Conservation (phyloP, 1,139 yeast species). For the Debaryomyces psychrophilus region DNA sequence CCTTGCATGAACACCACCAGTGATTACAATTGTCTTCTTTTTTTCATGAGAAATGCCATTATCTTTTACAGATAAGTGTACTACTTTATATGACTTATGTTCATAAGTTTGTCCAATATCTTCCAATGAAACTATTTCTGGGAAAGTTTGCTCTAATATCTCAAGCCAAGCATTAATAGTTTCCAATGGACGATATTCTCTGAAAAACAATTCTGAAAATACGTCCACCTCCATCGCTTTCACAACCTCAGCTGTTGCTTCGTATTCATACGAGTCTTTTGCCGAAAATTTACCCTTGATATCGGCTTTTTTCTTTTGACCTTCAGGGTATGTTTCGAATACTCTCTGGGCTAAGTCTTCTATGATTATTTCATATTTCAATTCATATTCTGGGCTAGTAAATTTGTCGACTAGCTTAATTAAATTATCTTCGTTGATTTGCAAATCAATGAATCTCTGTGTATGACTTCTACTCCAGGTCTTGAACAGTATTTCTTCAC, state of each 20-base stretch:
- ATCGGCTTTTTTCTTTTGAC: conserved; percentile 14
- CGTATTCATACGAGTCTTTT: conserved; percentile 19
- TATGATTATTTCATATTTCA: conserved; percentile 44
- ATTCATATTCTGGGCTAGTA: conserved; percentile 14
- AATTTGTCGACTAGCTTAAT: conserved; percentile 24
- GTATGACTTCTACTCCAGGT: conserved; percentile 38
- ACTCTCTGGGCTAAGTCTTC: conserved; percentile 59
- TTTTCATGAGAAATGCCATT: conserved; percentile 47
- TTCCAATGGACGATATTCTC: conserved; percentile 67
- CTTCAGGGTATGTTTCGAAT: conserved; percentile 55
- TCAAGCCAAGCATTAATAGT: conserved; percentile 76
- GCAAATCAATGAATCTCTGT: conserved; percentile 36
- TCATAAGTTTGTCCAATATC: conserved; percentile 76
- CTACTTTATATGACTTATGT: conserved; percentile 67
- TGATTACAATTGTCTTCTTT: conserved; percentile 70
- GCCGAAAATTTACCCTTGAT: conserved; percentile 9
- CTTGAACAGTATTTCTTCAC: conserved; percentile 20
- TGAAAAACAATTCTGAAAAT: conserved; percentile 58
- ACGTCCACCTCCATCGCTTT: conserved; percentile 24
- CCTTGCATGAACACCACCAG: conserved; percentile 87
- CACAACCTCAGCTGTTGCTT: conserved; percentile 24
- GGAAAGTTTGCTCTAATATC: conserved; percentile 54
- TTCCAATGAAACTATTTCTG: conserved; percentile 61
- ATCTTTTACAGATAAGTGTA: conserved; percentile 58
- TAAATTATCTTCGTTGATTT: conserved; percentile 30